Conservation (phyloP, 2,329 filamentous ascomycete species). For the Teratosphaeria gauchensis region DNA sequence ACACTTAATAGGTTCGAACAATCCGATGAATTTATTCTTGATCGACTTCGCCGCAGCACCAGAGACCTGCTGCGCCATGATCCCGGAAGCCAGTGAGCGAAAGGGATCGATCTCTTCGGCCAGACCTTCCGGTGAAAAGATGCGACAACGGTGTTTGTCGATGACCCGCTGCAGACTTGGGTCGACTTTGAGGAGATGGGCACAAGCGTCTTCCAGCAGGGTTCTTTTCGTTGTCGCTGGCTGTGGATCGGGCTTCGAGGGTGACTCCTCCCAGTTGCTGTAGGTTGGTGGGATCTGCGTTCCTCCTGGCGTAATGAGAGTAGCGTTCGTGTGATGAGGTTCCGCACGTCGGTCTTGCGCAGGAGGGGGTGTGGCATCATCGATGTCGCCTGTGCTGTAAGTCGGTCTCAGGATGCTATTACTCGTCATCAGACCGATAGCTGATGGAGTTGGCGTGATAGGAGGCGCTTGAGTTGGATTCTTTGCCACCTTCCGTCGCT, state of each 20-base stretch:
- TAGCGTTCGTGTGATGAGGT: constrained; percentile 57
- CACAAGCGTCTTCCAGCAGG: constrained; percentile 64
- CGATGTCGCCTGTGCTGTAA: constrained; percentile 31
- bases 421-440: constrained; percentile 38
- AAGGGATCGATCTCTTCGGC: constrained; percentile 83
- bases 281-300: constrained; percentile 49
- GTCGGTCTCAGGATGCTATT: constrained; percentile 19
- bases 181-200: constrained; percentile 65
- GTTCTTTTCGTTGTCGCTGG: constrained; percentile 44
- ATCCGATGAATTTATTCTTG: constrained; percentile 67
- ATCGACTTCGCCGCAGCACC: constrained; percentile 85
- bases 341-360: constrained; percentile 47
- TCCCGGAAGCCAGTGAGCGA: constrained; percentile 68
- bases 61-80: constrained; percentile 94
- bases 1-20: constrained; percentile 46
- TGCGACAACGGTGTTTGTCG: constrained; percentile 61
- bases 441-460: constrained; percentile 41
- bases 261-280: constrained; percentile 29
- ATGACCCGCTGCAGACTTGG: constrained; percentile 62
- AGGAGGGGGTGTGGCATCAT: constrained; percentile 24
- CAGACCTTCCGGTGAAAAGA: constrained; percentile 76
- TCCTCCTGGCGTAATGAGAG: constrained; percentile 61
- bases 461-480: constrained; percentile 26
- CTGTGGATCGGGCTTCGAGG: constrained; percentile 25
- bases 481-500: constrained; percentile 18